phyloP scores from a whole-genome alignment of 2,329 filamentous ascomycete genomes.

The Raffaelea ambrosiae region DNA sequence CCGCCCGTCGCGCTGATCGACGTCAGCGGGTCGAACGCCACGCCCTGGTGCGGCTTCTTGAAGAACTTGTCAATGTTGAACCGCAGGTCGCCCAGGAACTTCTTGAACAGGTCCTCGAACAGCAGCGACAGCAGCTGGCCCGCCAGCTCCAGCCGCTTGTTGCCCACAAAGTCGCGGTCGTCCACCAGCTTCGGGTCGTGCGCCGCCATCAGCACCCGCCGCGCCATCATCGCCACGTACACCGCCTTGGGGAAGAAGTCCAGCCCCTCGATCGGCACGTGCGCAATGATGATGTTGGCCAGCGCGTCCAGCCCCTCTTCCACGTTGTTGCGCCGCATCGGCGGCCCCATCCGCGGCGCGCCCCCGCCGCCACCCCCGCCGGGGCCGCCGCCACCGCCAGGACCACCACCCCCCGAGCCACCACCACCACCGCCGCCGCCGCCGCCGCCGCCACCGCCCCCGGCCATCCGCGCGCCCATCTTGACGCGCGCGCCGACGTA shows the following conservation, averaged over 20 bases:
- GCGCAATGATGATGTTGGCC: slow-evolving; percentile 86
- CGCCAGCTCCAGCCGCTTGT: slow-evolving; percentile 90
- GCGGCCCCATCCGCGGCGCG: slow-evolving; percentile 40
- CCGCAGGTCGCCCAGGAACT: slow-evolving; percentile 82
- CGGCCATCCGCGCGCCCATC: slow-evolving; percentile 61
- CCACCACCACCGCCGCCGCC: slow-evolving; percentile 7
- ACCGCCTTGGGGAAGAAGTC: slow-evolving; percentile 97
- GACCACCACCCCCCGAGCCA: neutral
- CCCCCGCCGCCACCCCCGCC: slow-evolving; percentile 2
- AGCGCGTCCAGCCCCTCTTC: slow-evolving; percentile 91
- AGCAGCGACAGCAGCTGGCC: slow-evolving; percentile 88
- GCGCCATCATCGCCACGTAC: slow-evolving; percentile 94
- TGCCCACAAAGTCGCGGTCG: slow-evolving; percentile 95
- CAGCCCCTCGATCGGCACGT: slow-evolving; percentile 82
- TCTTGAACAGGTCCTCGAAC: slow-evolving; percentile 97
- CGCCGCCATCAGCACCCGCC: slow-evolving; percentile 90
- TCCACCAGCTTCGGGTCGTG: slow-evolving; percentile 86
- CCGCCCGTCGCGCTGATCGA: slow-evolving; percentile 79
- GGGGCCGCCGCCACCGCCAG: slow-evolving; percentile 2
- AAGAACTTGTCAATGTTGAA: slow-evolving; percentile 91
- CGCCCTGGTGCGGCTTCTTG: slow-evolving; percentile 84
- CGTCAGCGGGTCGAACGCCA: slow-evolving; percentile 78
- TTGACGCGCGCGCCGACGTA: slow-evolving; percentile 83
- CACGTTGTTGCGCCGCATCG: slow-evolving; percentile 66
- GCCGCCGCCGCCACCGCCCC: slow-evolving; percentile 15